Percentiles rank a stretch among this genome's conserved stretches.
Conservation (phyloP, 1,139 yeast species). For the Chernovozyma sophiae-reginae region DNA sequence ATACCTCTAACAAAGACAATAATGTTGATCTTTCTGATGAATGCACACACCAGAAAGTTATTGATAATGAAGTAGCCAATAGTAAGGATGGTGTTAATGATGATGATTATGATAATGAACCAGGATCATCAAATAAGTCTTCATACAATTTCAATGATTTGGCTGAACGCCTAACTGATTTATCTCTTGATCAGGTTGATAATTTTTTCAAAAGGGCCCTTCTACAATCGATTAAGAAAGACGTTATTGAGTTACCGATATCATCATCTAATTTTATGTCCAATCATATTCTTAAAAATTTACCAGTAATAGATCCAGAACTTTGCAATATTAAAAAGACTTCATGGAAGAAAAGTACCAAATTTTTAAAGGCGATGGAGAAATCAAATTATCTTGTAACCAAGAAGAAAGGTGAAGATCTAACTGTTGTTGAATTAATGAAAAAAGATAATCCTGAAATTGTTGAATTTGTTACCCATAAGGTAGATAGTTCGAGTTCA, state of each 20-base stretch:
- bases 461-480: conserved; percentile 62
- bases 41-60: neutral
- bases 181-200: conserved; percentile 73
- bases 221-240: conserved; percentile 62
- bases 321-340: conserved; percentile 72
- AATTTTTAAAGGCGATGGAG: conserved; percentile 81
- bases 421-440: conserved; percentile 52
- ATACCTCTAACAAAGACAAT: no score
- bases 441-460: conserved; percentile 49
- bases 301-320: conserved; percentile 55
- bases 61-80: conserved; percentile 6
- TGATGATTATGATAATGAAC: conserved; percentile 11
- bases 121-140: conserved; percentile 8
- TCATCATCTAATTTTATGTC: conserved; percentile 74
- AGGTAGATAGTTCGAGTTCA: conserved; percentile 26
- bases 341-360: conserved; percentile 85
- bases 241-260: conserved; percentile 55
- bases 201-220: conserved; percentile 67
- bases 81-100: conserved; percentile 6
- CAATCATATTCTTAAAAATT: conserved; percentile 59
- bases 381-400: conserved; percentile 60
- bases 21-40: no score
- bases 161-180: conserved; percentile 28
- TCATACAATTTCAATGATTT: conserved; percentile 7
- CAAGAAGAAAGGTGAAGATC: conserved; percentile 77